Percentiles rank a stretch among this genome's conserved stretches.
phyloP scores from a whole-genome alignment of 2,329 filamentous ascomycete species.

The Niveomyces coronatus region DNA sequence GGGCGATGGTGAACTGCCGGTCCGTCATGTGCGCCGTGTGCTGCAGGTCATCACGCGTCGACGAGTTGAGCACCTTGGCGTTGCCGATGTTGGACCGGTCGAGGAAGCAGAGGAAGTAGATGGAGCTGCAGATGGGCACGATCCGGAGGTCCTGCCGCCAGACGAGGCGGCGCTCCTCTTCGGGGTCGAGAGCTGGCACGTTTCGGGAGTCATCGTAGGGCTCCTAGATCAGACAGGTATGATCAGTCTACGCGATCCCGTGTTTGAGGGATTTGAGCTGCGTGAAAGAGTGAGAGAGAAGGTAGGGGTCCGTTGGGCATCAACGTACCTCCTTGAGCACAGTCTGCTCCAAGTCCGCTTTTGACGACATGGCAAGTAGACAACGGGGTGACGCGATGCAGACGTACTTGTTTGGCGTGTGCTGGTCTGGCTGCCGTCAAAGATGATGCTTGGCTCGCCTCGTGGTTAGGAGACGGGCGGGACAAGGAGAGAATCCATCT shows the following conservation, averaged over 20 bases:
- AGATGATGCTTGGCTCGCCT: too few species aligned
- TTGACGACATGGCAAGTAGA: too few species aligned
- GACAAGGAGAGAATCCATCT: too few species aligned
- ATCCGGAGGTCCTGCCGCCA: slow-evolving; percentile 54
- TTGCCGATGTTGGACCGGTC: slow-evolving; percentile 62
- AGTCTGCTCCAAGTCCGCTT: slow-evolving; percentile 2
- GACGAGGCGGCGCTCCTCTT: slow-evolving; percentile 30
- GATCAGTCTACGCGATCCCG: too few species aligned
- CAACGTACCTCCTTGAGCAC: slow-evolving; percentile 5
- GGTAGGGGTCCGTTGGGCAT: too few species aligned
- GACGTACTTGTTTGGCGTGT: too few species aligned
- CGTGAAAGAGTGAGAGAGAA: too few species aligned
- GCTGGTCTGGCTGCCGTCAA: too few species aligned
- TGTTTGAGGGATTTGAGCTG: too few species aligned
- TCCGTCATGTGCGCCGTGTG: slow-evolving; percentile 50
- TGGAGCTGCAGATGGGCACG: slow-evolving; percentile 49
- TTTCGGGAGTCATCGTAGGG: not conserved
- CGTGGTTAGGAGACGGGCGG: too few species aligned
- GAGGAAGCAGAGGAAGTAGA: slow-evolving; percentile 59
- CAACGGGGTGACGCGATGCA: too few species aligned
- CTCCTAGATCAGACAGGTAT: not conserved
- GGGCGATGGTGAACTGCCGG: slow-evolving; percentile 47
- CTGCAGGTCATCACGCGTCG: slow-evolving; percentile 51
- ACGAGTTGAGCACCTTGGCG: slow-evolving; percentile 54
- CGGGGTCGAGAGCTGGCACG: not conserved